Base-by-base conservation (phyloP, 2,329 filamentous ascomycete species). In the Cercospora brassicicola region DNA sequence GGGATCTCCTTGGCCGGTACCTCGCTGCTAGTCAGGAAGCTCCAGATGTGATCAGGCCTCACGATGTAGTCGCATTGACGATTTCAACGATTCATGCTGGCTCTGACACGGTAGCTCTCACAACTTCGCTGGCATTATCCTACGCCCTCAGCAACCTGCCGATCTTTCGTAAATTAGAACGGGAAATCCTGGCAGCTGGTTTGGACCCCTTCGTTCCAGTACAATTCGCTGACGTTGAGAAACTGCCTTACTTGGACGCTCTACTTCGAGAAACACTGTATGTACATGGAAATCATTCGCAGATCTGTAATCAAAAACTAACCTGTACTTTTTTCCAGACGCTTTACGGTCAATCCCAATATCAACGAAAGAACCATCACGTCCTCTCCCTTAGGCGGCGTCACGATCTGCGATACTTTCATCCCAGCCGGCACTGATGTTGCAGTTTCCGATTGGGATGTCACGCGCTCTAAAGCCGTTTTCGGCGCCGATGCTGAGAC, bases 371-470 rank as follows among this genome's bases (percentile, higher is more conserved):
- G 68, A 0, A 69, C 65, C 5, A 48, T 67, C 61, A 59, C 18
- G 6, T 51, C 67, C 10, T 53, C 66, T 11, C 11, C 36, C 7
- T 15, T 7, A 3, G 48, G 48, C 23, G 45, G 51, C 4, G 56
- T 61, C 13, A 55, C 55, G 13, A 70, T 73, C 31, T 65, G 68
- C 18, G 77, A 74, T 30, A 73, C 77, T 45, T 78, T 73, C 66
- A 75, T 86, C 8, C 83, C 84, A 0, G 28, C 28, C 15, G 55
- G 28, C 3, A 57, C 55, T 9, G 55, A 81, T 53, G 78, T 86
- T 7, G 82, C 81, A 45, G 78, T 79, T 65, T 79, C 78, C 48
- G 74, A 80, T 0, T 80, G 80, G 66, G 78, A 77, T 5, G 73
- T 82, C 20, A 78, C 82, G 60, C 76, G 76, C 60, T 75, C 79